These are phyloP conservation scores for Fonsecaea pedrosoi DNA, from an alignment of 2,329 filamentous ascomycete species.

Conservation along the genomic window DNA sequence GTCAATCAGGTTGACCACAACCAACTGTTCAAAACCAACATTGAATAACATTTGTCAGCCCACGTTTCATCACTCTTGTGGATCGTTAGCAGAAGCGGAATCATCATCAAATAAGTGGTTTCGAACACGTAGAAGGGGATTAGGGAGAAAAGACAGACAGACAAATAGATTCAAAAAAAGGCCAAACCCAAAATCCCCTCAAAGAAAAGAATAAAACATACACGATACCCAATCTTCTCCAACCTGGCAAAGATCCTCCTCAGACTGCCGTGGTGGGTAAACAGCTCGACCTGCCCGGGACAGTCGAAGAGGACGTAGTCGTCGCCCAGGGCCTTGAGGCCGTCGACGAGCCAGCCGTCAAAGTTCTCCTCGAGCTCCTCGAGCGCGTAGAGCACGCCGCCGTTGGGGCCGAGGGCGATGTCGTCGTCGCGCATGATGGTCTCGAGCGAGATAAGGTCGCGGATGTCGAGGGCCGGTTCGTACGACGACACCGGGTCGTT, in stretches of 20 bases:
- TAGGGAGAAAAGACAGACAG: slow-evolving; percentile 23
- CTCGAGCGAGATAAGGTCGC: slow-evolving; percentile 85
- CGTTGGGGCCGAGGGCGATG: slow-evolving; percentile 77
- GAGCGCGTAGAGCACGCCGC: slow-evolving; percentile 87
- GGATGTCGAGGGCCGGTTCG: slow-evolving; percentile 86
- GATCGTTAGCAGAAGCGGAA: slow-evolving; percentile 20
- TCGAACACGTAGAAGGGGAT: not conserved
- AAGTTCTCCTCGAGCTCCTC: slow-evolving; percentile 95
- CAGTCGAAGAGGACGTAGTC: slow-evolving; percentile 97
- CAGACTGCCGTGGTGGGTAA: slow-evolving; percentile 91
- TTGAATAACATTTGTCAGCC: slow-evolving; percentile 11
- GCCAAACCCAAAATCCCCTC: no score
- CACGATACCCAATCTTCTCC: slow-evolving; percentile 90
- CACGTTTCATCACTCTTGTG: not conserved
- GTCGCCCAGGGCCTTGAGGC: slow-evolving; percentile 78
- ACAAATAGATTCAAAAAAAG: not conserved
- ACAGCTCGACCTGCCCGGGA: slow-evolving; percentile 94
- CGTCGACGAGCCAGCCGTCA: slow-evolving; percentile 84
- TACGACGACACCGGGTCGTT: slow-evolving; percentile 83
- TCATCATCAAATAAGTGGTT: not conserved
- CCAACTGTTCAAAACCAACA: slow-evolving; percentile 66
- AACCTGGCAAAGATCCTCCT: slow-evolving; percentile 90
- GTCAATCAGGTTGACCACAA: slow-evolving; percentile 91
- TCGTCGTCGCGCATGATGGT: slow-evolving; percentile 93
- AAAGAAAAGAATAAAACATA: slow-evolving; percentile 55